Evolutionary conservation across 2,329 filamentous ascomycete genomes (phyloP).

Genomic region (Paramyrothecium sp.): DNA sequence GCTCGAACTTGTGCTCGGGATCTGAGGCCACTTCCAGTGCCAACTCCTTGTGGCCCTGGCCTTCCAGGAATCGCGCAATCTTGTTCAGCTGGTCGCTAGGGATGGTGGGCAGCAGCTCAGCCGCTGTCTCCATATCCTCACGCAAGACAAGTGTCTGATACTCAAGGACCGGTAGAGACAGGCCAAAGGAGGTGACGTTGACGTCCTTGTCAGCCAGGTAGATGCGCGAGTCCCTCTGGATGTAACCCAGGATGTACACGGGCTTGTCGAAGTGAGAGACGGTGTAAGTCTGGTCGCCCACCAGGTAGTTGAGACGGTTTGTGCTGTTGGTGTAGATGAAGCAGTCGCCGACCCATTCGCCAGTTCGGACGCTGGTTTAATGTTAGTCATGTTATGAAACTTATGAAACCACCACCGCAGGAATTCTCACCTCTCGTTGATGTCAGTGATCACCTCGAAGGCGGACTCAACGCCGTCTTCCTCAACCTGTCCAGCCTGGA

Average conservation of each 20-base stretch:
- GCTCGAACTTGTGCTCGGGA: conserved; percentile 92
- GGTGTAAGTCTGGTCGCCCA: conserved; percentile 96
- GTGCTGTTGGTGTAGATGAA: conserved; percentile 98
- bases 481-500: conserved; percentile 80
- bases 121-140: conserved; percentile 87
- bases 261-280: conserved; percentile 95
- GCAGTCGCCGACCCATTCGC: conserved; percentile 97
- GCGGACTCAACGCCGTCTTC: conserved; percentile 92
- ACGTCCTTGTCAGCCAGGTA: conserved; percentile 97
- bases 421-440: conserved; percentile 72
- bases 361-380: conserved; percentile 72
- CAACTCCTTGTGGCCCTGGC: conserved; percentile 94
- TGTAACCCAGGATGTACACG: conserved; percentile 93
- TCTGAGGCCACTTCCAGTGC: conserved; percentile 94
- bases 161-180: conserved; percentile 90
- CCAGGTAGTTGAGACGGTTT: conserved; percentile 95
- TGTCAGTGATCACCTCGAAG: conserved; percentile 94
- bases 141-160: conserved; percentile 96
- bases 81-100: conserved; percentile 96
- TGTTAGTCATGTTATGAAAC: conserved; percentile 18
- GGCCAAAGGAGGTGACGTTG: conserved; percentile 81
- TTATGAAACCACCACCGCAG: too few species aligned
- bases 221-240: conserved; percentile 90
- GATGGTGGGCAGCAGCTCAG: conserved; percentile 79
- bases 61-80: conserved; percentile 94